These are phyloP conservation scores for Macaranga tanarius DNA, from an alignment of 441 rosid species.

Conservation along the genomic window DNA sequence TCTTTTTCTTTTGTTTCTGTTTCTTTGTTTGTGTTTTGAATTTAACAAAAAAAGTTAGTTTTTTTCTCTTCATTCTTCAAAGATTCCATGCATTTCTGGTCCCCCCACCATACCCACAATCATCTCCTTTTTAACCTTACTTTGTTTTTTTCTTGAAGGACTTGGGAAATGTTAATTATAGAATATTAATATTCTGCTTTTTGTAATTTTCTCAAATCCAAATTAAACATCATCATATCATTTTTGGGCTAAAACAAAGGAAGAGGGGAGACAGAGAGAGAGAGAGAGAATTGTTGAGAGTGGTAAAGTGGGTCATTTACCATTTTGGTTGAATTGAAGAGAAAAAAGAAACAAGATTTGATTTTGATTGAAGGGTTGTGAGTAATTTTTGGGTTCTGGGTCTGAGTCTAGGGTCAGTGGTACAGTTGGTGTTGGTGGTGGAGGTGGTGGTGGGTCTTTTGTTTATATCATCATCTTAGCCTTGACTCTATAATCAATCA, in stretches of 20 bases:
- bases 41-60: background rate
- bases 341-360: slow-evolving; percentile 30
- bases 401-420: slow-evolving; percentile 22
- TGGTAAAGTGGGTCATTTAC: slow-evolving; percentile 15
- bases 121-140: slow-evolving; percentile 22
- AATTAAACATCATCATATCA: slow-evolving; percentile 38
- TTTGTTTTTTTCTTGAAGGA: slow-evolving; percentile 17
- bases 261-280: background rate
- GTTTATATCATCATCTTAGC: slow-evolving; percentile 29
- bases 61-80: slow-evolving; percentile 29
- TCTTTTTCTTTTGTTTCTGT: slow-evolving; percentile 9
- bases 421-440: slow-evolving; percentile 33
- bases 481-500: slow-evolving; percentile 62
- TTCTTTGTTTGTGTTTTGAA: background rate
- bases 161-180: slow-evolving; percentile 13
- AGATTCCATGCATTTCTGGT: slow-evolving; percentile 42
- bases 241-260: slow-evolving; percentile 29
- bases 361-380: slow-evolving; percentile 10
- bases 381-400: slow-evolving; percentile 21
- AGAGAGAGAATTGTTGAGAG: background rate
- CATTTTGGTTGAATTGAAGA: slow-evolving; percentile 22
- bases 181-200: slow-evolving; percentile 16
- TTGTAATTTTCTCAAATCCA: slow-evolving; percentile 30
- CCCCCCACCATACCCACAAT: slow-evolving; percentile 35
- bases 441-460: slow-evolving; percentile 46